Base-by-base conservation (phyloP, 805 yeast genomes). In the Starmerella vaccinii region DNA sequence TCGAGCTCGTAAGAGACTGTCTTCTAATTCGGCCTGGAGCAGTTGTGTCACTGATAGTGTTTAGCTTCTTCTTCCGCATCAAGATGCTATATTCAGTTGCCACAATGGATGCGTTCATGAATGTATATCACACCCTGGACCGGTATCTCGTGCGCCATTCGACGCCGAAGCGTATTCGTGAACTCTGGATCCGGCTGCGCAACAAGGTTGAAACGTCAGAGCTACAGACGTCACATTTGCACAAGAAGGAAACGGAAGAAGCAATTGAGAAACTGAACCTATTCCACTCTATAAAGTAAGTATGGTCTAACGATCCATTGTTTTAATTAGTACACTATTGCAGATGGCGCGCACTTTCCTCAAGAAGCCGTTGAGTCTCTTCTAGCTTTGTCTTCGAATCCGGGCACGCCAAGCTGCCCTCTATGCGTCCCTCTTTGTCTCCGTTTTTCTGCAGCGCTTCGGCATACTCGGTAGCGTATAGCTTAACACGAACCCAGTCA, bases 321-420 rank as follows among this genome's bases (percentile, higher is more conserved):
- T 9, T 9, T 27, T 9, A 27, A 27, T 27, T 27, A 27, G 13
- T 27, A 9, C 32, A 27, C 32, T 27, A 27, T 16, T 34, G 19
- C 38, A 34, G 38, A 9, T 34, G 6, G 4, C 12, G 26, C 26
- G 6, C 18, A 23, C 45, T 27, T 16, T 26, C 10, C 3, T 26
- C 29, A 4, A 41, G 12, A 3, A 41, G 45, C 24, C 19, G 26
- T 18, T 32, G 34, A 2, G 49, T 26, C 1, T 12, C 38, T 2
- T 3, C 7, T 10, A 22, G 27, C 24, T 87, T 87, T 68, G 82
- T 84, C 62, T 78, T 83, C 97, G 97, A 89, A 63, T 88, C 95
- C 61, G 81, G 79, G 65, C 96, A 88, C 9, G 89, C 94, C n/a
- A 82, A 57, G 45, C 63, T 84, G 86, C 19, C 82, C 94, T 86